Evolutionary conservation across 495 filamentous ascomycete genomes (phyloP), one percentile per base, ranked within the genome.

Genomic region (Glonium stellatum): DNA sequence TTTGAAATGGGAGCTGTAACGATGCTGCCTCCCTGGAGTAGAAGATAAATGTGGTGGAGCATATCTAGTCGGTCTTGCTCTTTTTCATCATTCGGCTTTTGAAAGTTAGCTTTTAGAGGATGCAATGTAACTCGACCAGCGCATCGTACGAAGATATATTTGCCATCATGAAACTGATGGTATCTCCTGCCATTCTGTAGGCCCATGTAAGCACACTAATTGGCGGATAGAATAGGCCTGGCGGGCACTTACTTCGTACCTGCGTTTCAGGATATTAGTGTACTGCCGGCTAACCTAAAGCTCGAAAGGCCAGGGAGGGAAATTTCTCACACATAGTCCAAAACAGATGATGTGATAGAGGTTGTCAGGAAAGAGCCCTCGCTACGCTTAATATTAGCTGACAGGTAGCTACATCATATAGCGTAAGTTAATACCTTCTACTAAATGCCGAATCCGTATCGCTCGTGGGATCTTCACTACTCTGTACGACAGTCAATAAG

Each of bases 1-100:
- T 11, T 13, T 13, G 18, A 9, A n/a, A 18, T 36, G 3, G 11
- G 65, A 25, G 63, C 61, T 25, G 60, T 49, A 48, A 59, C 59
- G 19, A 68, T 58, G 46, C 58, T 55, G 0, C 62, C 58, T 23
- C 46, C 47, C 2, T 65, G 58, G 1, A 50, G 18, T 4, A 50
- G 21, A 50, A 50, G 47, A 50, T 50, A 50, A 2, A 21, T 21
- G n/a, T 50, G 22, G 35, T 22, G 47, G n/a, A 50, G n/a, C n/a
- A 50, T 50, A 50, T 23, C 47, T 1, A 50, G 47, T 50, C 47
- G 47, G 23, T 50, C 47, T 50, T 50, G n/a, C n/a, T 50, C 47
- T 50, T 50, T 23, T 23, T 50, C 47, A 50, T 3, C 3, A 11
- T 23, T 18, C 23, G 2, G 22, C n/a, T 23, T 12, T 1, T 5